Percentiles rank a stretch among this genome's conserved stretches.
Conservation (phyloP, 306 rosid genomes). For the Hippophae rhamnoides region DNA sequence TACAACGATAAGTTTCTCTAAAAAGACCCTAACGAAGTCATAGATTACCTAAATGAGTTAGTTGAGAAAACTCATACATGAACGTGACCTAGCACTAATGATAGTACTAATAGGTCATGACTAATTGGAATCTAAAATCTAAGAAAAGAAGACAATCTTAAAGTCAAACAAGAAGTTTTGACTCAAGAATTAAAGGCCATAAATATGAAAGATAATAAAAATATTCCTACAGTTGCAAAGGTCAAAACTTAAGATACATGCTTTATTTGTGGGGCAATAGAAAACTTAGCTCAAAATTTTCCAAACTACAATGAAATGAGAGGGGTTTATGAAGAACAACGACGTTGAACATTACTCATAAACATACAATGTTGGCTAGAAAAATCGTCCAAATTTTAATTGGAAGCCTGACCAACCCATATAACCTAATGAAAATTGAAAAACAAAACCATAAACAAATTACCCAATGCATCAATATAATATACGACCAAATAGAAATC, state of each 20-base stretch:
- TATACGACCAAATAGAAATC: too few relatives aligned
- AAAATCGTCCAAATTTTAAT: not conserved
- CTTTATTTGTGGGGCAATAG: too few relatives aligned
- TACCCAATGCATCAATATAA: not conserved
- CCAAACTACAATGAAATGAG: too few relatives aligned
- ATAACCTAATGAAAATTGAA: too few relatives aligned
- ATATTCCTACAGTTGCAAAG: not conserved
- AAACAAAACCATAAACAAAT: not conserved
- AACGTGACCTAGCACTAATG: too few relatives aligned
- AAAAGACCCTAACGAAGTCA: too few relatives aligned
- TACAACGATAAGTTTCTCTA: not conserved
- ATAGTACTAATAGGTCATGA: too few relatives aligned
- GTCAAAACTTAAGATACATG: not conserved
- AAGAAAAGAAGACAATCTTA: not conserved
- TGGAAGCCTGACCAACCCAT: not conserved
- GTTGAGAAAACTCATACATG: too few relatives aligned
- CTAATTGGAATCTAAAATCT: not conserved
- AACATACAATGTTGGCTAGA: not conserved
- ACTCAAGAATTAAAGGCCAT: too few relatives aligned
- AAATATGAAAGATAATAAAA: not conserved
- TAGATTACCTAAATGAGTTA: too few relatives aligned
- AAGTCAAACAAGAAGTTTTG: not conserved
- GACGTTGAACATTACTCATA: not conserved
- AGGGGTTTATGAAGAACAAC: too few relatives aligned
- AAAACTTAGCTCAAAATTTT: too few relatives aligned